Evolutionary conservation across 805 yeast species (phyloP), one percentile per base, ranked within the genome.

Genomic region (Lachancea nothofagi): DNA sequence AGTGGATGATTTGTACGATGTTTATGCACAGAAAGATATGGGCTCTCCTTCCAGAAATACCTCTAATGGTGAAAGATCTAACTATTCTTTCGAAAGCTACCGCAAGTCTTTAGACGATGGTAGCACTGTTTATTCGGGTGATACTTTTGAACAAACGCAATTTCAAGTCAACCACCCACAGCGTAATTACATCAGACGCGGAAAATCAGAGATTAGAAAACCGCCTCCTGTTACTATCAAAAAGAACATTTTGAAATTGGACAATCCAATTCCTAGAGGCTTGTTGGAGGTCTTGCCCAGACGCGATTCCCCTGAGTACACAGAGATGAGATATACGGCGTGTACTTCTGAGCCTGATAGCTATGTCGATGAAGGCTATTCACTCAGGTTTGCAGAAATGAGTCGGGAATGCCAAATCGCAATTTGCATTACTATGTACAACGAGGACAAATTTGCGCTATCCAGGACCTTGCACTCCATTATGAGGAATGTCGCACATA

Each of bases 251-350:
- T 74, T 93, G 58, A 87, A 89, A 9, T 70, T 93, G 40, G 97
- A 93, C 58, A 90, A 94, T 53, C 96, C 97, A 3, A 82, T 93
- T 35, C 97, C 99, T 10, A 80, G 88, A 18, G 93, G 89, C 45
- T 70, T 93, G 43, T 77, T 80, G 50, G 80, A 83, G 45, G 89
- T 88, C 48, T 66, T 94, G 40, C 95, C 97, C 4, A 72, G 87
- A 51, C 77, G 93, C 34, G 95, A 86, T 48, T 80, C 82, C 47
- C 96, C 93, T 41, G 99, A 93, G 62, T 93, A 87, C 59, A 80
- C 93, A 12, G 86, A 86, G 64, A 89, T 93, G 97, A 80, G 96
- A 49, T 93, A 93, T 62, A 86, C 97, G 0, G 99, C 98, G 0
- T 89, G 95, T 56, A 93, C 99, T 1, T 73, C 94, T 1, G 89